Conservation (phyloP, 495 filamentous ascomycete genomes). For the Geopyxis carbonaria region DNA sequence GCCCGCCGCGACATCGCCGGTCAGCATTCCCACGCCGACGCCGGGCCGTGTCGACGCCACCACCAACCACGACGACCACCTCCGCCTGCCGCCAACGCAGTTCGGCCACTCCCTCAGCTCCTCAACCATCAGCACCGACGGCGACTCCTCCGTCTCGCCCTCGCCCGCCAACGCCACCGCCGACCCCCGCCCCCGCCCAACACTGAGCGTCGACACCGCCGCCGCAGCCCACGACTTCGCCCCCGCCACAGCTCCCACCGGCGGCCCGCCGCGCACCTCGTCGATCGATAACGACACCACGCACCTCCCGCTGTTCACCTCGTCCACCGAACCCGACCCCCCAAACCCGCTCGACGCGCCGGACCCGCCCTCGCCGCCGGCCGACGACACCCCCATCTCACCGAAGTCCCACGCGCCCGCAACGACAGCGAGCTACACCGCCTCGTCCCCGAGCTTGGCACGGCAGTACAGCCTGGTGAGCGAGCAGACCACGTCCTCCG, state of each 20-base stretch:
- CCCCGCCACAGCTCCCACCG: slow-evolving; percentile 1
- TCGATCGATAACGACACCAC: slow-evolving; percentile 15
- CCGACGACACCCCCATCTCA: slow-evolving; percentile 1
- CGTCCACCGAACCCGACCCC: slow-evolving; percentile 4
- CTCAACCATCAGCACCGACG: slow-evolving; percentile 21
- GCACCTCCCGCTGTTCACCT: slow-evolving; percentile 4
- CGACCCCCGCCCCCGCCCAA: not conserved
- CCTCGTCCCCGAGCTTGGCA: not conserved
- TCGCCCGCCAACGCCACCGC: not conserved
- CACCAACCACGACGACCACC: no score
- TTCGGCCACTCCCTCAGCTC: slow-evolving; percentile 18
- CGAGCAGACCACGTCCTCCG: slow-evolving; percentile 3
- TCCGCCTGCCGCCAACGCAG: slow-evolving; percentile 10
- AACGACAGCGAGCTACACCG: no score
- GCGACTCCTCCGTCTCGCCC: slow-evolving; percentile 9
- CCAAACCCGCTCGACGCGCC: not conserved
- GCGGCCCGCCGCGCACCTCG: slow-evolving; percentile 11
- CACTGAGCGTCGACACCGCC: slow-evolving; percentile 4
- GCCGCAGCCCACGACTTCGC: not conserved
- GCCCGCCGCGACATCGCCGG: not conserved
- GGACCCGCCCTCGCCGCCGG: slow-evolving; percentile 13
- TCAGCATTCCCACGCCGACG: slow-evolving; percentile 7
- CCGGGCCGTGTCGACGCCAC: no score
- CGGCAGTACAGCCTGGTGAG: slow-evolving; percentile 1
- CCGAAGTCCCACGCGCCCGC: no score